Percentiles rank a stretch among this genome's conserved stretches.
Conservation (phyloP, 768 basidiomycete genomes). For the Lactifluus echinatus region DNA sequence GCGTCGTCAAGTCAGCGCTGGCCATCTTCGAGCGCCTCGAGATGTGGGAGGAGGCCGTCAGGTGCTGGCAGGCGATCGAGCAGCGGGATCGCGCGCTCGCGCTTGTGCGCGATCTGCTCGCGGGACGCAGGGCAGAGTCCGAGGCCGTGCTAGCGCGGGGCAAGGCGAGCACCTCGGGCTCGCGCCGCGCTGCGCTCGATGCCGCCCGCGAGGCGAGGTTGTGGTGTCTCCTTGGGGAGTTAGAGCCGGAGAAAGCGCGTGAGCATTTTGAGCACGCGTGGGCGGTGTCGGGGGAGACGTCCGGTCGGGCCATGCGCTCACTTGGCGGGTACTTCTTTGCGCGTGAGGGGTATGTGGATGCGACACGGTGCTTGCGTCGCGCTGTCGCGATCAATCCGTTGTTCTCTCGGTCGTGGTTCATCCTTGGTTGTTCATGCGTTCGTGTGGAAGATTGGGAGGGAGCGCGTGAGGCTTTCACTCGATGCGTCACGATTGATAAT, state of each 20-base stretch:
- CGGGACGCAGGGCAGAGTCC: conserved; percentile 76
- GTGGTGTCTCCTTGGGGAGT: conserved; percentile 92
- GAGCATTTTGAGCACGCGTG: conserved; percentile 81
- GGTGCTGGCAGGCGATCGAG: conserved; percentile 80
- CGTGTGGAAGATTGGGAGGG: conserved; percentile 77
- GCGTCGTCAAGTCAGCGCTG: conserved; percentile 82
- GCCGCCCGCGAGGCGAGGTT: conserved; percentile 76
- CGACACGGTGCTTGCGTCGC: conserved; percentile 55
- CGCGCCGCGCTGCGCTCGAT: conserved; percentile 43
- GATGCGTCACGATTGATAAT: conserved; percentile 87
- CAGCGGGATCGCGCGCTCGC: conserved; percentile 65
- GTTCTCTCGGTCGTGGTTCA: conserved; percentile 85
- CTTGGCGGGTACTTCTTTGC: conserved; percentile 81
- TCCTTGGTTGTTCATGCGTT: conserved; percentile 87
- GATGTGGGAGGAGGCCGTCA: conserved; percentile 97
- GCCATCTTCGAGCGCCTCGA: conserved; percentile 92
- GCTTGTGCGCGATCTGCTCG: conserved; percentile 79
- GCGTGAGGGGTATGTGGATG: conserved; percentile 49
- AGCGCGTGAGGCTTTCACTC: conserved; percentile 72
- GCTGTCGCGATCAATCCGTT: conserved; percentile 89
- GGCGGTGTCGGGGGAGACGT: conserved; percentile 69
- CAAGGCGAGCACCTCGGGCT: conserved; percentile 36
- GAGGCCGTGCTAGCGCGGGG: conserved; percentile 58
- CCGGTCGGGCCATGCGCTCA: conserved; percentile 86
- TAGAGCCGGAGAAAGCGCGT: conserved; percentile 62